Evolutionary conservation across 495 filamentous ascomycete genomes (phyloP).

Genomic region (Tuber brumale): DNA sequence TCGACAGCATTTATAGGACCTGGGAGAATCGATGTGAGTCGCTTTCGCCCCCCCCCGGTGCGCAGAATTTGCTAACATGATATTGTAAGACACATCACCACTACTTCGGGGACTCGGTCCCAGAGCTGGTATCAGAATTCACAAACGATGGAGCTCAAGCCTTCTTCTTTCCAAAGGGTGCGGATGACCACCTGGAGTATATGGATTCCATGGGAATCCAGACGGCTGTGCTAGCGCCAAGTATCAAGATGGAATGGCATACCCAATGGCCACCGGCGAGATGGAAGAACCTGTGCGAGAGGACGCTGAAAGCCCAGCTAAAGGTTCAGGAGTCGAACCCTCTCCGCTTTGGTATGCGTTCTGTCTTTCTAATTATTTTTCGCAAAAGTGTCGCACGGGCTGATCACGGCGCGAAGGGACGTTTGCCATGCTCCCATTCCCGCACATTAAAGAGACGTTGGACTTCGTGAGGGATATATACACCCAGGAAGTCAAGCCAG

Average conservation of each 20-base stretch:
- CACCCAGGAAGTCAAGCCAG: not conserved
- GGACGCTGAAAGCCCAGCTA: not conserved
- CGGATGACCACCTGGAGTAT: not conserved
- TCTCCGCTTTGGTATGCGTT: not conserved
- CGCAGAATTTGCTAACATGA: not conserved
- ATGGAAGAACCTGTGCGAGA: slow-evolving; percentile 1
- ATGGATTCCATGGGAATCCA: slow-evolving; percentile 2
- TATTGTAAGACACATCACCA: not conserved
- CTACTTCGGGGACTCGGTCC: not conserved
- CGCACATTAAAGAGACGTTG: not conserved
- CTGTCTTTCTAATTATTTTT: not conserved
- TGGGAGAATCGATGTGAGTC: not conserved
- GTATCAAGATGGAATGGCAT: slow-evolving; percentile 4
- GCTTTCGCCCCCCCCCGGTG: not conserved
- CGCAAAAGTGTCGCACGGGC: not conserved
- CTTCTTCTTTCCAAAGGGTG: not conserved
- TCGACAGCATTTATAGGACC: not conserved
- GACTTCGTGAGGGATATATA: not conserved
- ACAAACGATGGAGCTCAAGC: not conserved
- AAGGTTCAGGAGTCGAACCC: not conserved
- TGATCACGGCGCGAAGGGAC: not conserved
- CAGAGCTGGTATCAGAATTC: not conserved
- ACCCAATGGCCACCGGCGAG: not conserved
- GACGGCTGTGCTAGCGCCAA: not conserved
- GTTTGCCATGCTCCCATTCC: not conserved